Conservation (phyloP, 345 rosid genomes). For the Salix purpurea region DNA sequence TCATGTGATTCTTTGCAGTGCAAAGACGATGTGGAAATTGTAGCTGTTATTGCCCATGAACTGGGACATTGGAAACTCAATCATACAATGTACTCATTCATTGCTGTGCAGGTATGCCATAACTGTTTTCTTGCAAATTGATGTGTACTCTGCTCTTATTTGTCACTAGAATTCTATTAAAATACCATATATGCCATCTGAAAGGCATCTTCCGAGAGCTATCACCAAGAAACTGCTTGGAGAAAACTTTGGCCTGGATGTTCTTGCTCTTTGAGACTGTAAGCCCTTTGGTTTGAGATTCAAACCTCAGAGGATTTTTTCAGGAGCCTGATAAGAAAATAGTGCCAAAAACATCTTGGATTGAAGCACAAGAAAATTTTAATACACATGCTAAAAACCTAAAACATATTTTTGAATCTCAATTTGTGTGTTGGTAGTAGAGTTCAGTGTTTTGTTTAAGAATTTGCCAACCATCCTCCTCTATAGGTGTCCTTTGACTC, state of each 20-base stretch:
- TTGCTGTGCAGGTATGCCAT: slow-evolving; percentile 74
- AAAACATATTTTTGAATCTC: not conserved
- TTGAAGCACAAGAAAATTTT: not conserved
- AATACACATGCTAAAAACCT: not conserved
- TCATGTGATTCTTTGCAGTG: slow-evolving; percentile 47
- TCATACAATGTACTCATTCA: slow-evolving; percentile 86
- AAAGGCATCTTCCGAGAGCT: not conserved
- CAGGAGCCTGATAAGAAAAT: not conserved
- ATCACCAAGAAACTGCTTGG: not conserved
- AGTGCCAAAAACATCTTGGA: not conserved
- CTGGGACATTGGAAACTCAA: slow-evolving; percentile 99
- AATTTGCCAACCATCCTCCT: not conserved
- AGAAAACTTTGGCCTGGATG: not conserved
- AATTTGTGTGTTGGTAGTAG: not conserved
- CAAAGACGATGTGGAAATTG: slow-evolving; percentile 85
- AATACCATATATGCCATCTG: not conserved
- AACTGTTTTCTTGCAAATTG: slow-evolving; percentile 5
- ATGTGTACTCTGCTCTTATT: not conserved
- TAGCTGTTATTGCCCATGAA: slow-evolving; percentile 97
- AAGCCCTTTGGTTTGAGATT: not conserved
- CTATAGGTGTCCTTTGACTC: not conserved
- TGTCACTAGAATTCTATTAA: not conserved
- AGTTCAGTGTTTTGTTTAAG: not conserved
- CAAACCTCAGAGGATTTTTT: not conserved
- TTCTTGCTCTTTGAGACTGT: not conserved